Conservation (phyloP, 129 eudicot species). For the Chrysanthemum seticuspe region DNA sequence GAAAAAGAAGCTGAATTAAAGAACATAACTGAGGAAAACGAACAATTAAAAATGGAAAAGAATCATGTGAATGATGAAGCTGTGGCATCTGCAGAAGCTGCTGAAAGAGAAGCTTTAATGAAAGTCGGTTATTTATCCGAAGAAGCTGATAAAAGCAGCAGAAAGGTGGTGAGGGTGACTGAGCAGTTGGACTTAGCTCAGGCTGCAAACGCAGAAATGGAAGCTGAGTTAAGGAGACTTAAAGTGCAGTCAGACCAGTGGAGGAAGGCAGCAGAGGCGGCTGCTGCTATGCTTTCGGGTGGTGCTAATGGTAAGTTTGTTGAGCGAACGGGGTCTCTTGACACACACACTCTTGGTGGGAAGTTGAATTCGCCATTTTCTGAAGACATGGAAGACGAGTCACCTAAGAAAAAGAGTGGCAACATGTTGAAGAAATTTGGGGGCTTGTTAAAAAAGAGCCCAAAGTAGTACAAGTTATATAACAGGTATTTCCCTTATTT, state of each 20-base stretch:
- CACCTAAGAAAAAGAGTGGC: conserved; percentile 78
- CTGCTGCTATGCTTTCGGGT: conserved; percentile 75
- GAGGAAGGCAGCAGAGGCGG: conserved; percentile 99
- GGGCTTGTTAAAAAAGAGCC: conserved; percentile 74
- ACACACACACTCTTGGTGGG: conserved; percentile 56
- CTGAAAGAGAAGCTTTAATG: conserved; percentile 60
- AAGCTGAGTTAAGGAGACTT: conserved; percentile 79
- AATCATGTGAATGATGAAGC: conserved; percentile 45
- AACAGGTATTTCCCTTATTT: conserved; percentile 24
- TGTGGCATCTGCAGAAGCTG: conserved; percentile 47
- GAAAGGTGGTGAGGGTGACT: conserved; percentile 45
- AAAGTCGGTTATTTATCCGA: conserved; percentile 65
- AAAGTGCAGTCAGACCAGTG: conserved; percentile 94
- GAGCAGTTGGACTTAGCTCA: conserved; percentile 83
- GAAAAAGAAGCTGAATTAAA: conserved; percentile 54
- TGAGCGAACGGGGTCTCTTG: conserved; percentile 74
- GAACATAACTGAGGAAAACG: conserved; percentile 59
- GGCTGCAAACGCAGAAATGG: conserved; percentile 72
- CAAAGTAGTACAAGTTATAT: conserved; percentile 41
- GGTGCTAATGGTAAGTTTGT: conserved; percentile 56
- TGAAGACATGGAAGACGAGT: conserved; percentile 74
- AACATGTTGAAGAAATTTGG: conserved; percentile 88
- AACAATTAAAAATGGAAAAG: conserved; percentile 51
- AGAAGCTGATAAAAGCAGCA: conserved; percentile 67
- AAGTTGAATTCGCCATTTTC: conserved; percentile 58